Evolutionary conservation across 2,329 filamentous ascomycete genomes (phyloP).

Genomic region (Westerdykella ornata): DNA sequence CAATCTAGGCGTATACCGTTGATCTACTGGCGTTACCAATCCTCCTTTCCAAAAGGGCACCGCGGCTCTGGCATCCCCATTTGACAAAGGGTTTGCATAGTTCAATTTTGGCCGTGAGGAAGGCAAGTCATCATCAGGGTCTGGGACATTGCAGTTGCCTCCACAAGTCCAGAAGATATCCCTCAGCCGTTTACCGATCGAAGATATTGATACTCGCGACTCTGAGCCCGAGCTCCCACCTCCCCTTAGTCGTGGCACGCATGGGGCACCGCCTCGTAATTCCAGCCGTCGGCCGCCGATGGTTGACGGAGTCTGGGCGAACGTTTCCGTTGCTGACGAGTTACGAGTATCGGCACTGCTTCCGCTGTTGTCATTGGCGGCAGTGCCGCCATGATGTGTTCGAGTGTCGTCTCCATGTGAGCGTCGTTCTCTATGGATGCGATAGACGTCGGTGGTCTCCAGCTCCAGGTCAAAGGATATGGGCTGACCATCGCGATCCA

Average conservation of each 20-base stretch:
- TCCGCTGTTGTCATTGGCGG: background rate
- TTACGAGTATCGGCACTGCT: too few relatives aligned
- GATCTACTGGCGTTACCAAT: too few relatives aligned
- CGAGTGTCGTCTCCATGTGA: too few relatives aligned
- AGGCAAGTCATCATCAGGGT: too few relatives aligned
- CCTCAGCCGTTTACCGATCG: too few relatives aligned
- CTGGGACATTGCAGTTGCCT: too few relatives aligned
- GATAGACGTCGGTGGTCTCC: background rate
- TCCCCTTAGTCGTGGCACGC: slow-evolving; percentile 8
- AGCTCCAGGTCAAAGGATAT: background rate
- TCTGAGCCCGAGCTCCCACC: slow-evolving; percentile 2
- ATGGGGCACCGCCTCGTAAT: slow-evolving; percentile 3
- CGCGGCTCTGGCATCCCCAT: background rate
- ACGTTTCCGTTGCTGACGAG: too few relatives aligned
- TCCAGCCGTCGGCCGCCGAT: slow-evolving; percentile 5
- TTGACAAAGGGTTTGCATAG: background rate
- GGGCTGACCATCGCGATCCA: background rate
- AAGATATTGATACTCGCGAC: too few relatives aligned
- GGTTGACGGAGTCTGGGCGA: background rate
- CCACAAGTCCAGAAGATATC: too few relatives aligned
- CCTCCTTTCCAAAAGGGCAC: background rate
- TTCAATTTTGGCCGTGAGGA: too few relatives aligned
- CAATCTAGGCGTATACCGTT: background rate
- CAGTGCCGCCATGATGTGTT: background rate
- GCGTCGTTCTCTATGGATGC: background rate